These are phyloP conservation scores for Cyberlindnera suaveolens DNA, from an alignment of 805 yeast species.

Conservation along the genomic window DNA sequence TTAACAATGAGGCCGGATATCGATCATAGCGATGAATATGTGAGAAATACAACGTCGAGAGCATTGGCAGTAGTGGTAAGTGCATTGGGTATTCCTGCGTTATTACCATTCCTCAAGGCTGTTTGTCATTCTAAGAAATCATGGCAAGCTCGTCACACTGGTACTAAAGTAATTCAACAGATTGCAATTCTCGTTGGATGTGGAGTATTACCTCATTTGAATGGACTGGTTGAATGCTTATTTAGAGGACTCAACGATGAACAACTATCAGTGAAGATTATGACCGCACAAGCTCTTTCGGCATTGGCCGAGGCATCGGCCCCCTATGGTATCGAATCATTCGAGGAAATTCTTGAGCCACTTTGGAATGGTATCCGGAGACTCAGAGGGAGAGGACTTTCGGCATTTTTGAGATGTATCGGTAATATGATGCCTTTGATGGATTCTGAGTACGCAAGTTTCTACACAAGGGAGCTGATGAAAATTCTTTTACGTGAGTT, in stretches of 20 bases:
- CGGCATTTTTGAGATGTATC: constrained; percentile 70
- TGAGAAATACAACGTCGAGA: constrained; percentile 68
- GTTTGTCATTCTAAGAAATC: constrained; percentile 70
- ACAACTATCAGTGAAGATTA: constrained; percentile 56
- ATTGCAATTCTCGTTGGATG: constrained; percentile 63
- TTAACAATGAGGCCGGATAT: constrained; percentile 74
- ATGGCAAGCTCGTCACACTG: constrained; percentile 83
- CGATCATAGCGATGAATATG: constrained; percentile 75
- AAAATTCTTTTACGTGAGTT: constrained; percentile 65
- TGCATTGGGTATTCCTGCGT: constrained; percentile 63
- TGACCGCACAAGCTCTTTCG: constrained; percentile 67
- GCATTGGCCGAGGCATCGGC: constrained; percentile 73
- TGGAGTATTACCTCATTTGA: constrained; percentile 68
- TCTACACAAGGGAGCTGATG: constrained; percentile 72
- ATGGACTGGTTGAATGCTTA: constrained; percentile 58
- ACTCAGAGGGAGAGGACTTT: constrained; percentile 72
- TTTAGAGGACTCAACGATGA: constrained; percentile 58
- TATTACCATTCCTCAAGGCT: constrained; percentile 78
- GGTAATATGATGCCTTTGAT: constrained; percentile 81
- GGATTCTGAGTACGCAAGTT: constrained; percentile 76
- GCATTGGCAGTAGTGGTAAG: constrained; percentile 80
- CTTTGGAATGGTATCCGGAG: constrained; percentile 73
- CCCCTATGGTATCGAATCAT: constrained; percentile 89
- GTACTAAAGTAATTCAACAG: constrained; percentile 70
- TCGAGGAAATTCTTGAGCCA: constrained; percentile 62